phyloP scores from a whole-genome alignment of 768 basidiomycete species.

The Suillus hirtellus region DNA sequence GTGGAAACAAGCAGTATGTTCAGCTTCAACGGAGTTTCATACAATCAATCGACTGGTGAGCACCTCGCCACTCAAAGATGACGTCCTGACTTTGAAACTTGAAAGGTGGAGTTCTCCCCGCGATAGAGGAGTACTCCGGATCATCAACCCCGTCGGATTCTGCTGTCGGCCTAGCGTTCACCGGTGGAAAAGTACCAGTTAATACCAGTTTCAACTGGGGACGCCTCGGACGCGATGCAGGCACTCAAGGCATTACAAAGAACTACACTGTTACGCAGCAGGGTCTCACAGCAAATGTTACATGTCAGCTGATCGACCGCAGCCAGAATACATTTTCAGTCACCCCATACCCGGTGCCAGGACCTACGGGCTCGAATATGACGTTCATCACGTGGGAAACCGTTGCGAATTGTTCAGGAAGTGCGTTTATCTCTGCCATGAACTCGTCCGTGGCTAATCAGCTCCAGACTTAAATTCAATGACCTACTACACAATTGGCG shows the following conservation, averaged over 20 bases:
- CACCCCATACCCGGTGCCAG: neutral
- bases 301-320: conserved; percentile 7
- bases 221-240: neutral
- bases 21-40: conserved; percentile 2
- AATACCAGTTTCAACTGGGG: neutral
- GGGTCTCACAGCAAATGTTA: conserved; percentile 21
- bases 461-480: neutral
- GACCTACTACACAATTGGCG: neutral
- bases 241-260: neutral
- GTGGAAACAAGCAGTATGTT: neutral
- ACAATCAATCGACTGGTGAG: conserved; percentile 3
- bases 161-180: neutral
- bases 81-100: neutral
- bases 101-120: conserved; percentile 1
- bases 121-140: neutral
- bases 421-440: conserved; percentile 3
- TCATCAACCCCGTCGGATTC: neutral
- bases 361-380: too few species aligned
- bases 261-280: conserved; percentile 18
- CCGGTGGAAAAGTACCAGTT: neutral
- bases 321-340: neutral
- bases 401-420: conserved; percentile 2
- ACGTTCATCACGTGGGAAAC: neutral
- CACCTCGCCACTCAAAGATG: neutral
- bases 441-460: neutral